Base-by-base conservation (phyloP, 139 green algal species). In the Micromonas commoda region DNA sequence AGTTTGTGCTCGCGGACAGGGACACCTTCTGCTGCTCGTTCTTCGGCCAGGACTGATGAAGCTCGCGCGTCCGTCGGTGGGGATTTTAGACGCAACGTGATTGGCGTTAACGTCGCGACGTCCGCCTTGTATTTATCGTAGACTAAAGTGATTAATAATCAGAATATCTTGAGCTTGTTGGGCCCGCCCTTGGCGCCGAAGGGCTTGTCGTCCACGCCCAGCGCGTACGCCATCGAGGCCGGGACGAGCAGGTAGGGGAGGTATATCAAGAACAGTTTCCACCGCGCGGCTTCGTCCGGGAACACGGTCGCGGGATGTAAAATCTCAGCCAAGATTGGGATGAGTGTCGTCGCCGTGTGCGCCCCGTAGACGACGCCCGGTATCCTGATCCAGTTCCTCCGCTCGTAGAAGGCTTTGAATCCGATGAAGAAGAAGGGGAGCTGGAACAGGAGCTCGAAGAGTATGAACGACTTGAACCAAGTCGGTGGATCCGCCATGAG, bases 11-110 rank as follows among this genome's bases (percentile, higher is more conserved):
- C 3, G 73, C 83, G 21, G 85, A 90, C 69, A 77, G 57, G 4
- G 82, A 89, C 21, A 73, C 78, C 0, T 93, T 95, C 66, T 92
- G 86, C 73, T 91, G 88, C 60, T 90, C 87, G 0, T 95, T 78
- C 24, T 20, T 81, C 26, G 71, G 28, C 26, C 5, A 78, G 26
- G 28, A 33, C 28, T 9, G 16, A 9, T 9, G 20, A 9, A 57
- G 45, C 45, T 57, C 45, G 45, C 45, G 45, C 16, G n/a, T n/a
- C n/a, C n/a, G n/a, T n/a, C n/a, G n/a, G n/a, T n/a, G n/a, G n/a
- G n/a, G n/a, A n/a, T n/a, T n/a, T n/a, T n/a, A n/a, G n/a, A n/a
- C n/a, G n/a, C n/a, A n/a, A n/a, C n/a, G n/a, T n/a, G n/a, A n/a
- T n/a, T n/a, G n/a, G n/a, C n/a, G n/a, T n/a, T n/a, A n/a, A n/a